Percentiles rank a stretch among this genome's conserved stretches.
phyloP scores from a whole-genome alignment of 2,329 filamentous ascomycete genomes.

The Colletotrichum navitas region DNA sequence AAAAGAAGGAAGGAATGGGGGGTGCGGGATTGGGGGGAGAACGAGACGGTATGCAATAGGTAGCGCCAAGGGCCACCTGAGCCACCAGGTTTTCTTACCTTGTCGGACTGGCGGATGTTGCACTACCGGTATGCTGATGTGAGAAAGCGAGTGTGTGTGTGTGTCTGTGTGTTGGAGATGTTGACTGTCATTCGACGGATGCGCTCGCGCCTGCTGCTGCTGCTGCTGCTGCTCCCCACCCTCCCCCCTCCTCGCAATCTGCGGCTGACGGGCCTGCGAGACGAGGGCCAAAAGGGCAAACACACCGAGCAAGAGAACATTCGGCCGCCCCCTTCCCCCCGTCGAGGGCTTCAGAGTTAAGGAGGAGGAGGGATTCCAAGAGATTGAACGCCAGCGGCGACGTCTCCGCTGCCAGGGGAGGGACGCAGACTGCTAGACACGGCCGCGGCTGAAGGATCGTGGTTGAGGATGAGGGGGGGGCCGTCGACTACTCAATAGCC shows the following conservation, averaged over 20 bases:
- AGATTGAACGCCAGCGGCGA: not conserved
- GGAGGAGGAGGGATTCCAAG: not conserved
- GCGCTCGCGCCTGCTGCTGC: no score
- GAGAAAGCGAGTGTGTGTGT: not conserved
- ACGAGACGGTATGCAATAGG: not conserved
- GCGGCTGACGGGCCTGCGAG: constrained; percentile 4
- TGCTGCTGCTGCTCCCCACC: not conserved
- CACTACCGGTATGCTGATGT: constrained; percentile 21
- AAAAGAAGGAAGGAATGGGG: not conserved
- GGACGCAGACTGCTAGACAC: not conserved
- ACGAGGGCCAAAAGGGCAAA: not conserved
- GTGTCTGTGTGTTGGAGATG: no score
- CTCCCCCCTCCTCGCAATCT: not conserved
- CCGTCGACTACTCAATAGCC: constrained; percentile 8
- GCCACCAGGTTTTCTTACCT: not conserved
- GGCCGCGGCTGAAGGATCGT: constrained; percentile 13
- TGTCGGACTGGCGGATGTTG: not conserved
- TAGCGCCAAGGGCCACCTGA: not conserved
- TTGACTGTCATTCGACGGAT: not conserved
- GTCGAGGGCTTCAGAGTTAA: not conserved
- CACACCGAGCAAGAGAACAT: not conserved
- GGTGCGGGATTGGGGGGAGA: not conserved
- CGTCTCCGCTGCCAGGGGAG: not conserved
- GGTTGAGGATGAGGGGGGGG: not conserved
- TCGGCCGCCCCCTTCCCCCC: no score